phyloP scores from a whole-genome alignment of 1,139 yeast genomes.

The Saccharomyces hybrid region DNA sequence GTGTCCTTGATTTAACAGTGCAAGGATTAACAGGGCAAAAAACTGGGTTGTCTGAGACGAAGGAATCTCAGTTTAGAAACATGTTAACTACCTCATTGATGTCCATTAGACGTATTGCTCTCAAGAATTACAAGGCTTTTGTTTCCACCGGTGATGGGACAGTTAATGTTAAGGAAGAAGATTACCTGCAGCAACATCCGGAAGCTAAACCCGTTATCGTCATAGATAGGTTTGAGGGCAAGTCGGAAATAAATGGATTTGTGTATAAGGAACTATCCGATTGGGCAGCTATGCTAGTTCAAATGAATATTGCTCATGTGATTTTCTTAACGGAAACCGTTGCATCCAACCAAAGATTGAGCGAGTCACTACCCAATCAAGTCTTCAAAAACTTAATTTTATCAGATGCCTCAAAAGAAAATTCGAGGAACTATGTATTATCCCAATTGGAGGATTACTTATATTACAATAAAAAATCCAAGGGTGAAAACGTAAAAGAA shows the following conservation, averaged over 20 bases:
- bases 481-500: constrained; percentile 13
- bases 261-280: constrained; percentile 74
- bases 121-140: constrained; percentile 36
- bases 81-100: constrained; percentile 69
- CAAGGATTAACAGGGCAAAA: constrained; percentile 93
- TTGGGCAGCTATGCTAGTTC: constrained; percentile 78
- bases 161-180: constrained; percentile 56
- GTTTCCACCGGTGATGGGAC: constrained; percentile 29
- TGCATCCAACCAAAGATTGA: constrained; percentile 61
- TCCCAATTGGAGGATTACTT: constrained; percentile 42
- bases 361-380: constrained; percentile 74
- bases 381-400: constrained; percentile 69
- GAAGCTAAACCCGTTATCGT: constrained; percentile 83
- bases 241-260: constrained; percentile 56
- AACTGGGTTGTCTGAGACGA: constrained; percentile 81
- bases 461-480: constrained; percentile 16
- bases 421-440: constrained; percentile 66
- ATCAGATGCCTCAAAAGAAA: constrained; percentile 70
- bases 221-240: constrained; percentile 61
- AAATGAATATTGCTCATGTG: constrained; percentile 81
- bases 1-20: constrained; percentile 74
- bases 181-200: constrained; percentile 78
- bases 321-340: constrained; percentile 80
- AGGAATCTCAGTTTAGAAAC: constrained; percentile 74
- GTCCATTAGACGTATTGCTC: constrained; percentile 67